Conservation (phyloP, 306 rosid genomes). For the Morella rubra region DNA sequence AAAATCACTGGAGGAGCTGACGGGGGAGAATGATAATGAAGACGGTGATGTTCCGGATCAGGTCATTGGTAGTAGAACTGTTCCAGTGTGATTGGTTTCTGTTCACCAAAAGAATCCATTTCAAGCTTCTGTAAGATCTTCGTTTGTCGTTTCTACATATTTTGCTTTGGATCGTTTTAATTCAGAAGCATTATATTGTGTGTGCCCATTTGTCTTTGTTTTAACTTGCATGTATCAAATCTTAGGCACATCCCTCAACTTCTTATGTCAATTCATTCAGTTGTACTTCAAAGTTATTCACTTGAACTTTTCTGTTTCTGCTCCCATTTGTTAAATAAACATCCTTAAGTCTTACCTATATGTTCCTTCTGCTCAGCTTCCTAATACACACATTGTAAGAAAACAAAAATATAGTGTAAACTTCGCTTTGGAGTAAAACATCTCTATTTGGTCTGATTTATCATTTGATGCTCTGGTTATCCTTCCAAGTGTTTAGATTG, state of each 20-base stretch:
- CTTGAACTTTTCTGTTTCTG: background rate
- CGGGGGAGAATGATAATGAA: conserved; percentile 2
- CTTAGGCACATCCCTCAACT: background rate
- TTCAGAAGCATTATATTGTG: background rate
- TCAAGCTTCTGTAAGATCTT: background rate
- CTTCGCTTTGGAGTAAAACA: too few relatives aligned
- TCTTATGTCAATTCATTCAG: background rate
- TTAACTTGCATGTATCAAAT: background rate
- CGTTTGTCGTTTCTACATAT: background rate
- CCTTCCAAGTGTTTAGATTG: too few relatives aligned
- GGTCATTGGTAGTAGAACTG: background rate
- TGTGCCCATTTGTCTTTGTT: background rate
- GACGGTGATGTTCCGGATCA: background rate
- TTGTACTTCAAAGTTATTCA: background rate
- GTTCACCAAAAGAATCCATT: background rate
- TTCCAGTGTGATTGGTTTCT: background rate
- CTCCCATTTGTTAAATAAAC: background rate
- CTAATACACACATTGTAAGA: too few relatives aligned
- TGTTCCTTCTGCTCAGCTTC: too few relatives aligned
- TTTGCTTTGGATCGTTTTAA: background rate
- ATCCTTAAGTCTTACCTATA: too few relatives aligned
- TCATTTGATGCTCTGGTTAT: too few relatives aligned
- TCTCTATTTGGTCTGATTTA: too few relatives aligned
- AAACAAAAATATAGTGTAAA: too few relatives aligned
- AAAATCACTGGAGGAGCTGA: conserved; percentile 16